Evolutionary conservation across 78 protist species (phyloP).

Genomic region (Thecamonas trahens): DNA sequence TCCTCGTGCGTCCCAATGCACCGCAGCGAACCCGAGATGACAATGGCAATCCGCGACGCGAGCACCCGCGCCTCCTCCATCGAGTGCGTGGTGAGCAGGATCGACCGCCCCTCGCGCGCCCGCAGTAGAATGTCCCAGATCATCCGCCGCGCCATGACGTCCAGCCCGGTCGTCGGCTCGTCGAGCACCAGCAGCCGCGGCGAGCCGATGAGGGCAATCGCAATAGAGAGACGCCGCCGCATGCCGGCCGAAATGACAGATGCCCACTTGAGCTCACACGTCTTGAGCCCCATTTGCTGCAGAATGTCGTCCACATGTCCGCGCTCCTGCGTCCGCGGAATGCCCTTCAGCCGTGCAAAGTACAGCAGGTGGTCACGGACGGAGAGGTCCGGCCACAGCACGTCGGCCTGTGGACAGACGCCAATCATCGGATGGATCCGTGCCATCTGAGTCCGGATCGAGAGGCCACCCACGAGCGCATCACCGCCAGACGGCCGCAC

Average conservation of each 20-base stretch:
- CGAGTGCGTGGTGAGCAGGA: slow-evolving; percentile 65
- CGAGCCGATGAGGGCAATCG: no score
- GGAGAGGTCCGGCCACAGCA: neutral
- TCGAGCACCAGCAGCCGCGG: slow-evolving; percentile 21
- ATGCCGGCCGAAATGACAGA: no score
- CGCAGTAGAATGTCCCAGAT: slow-evolving; percentile 49
- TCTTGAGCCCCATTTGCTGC: no score
- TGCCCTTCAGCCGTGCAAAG: neutral
- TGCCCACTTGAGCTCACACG: no score
- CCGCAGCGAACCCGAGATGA: slow-evolving; percentile 45
- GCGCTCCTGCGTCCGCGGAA: neutral
- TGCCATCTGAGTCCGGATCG: neutral
- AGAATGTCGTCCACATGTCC: no score
- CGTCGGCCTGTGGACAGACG: slow-evolving; percentile 5
- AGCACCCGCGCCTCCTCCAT: slow-evolving; percentile 87
- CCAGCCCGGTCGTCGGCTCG: slow-evolving; percentile 65
- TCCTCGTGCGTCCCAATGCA: slow-evolving; percentile 58
- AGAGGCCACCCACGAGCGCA: neutral
- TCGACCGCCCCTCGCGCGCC: slow-evolving; percentile 21
- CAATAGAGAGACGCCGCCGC: no score
- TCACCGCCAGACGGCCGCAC: neutral
- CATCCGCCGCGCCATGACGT: slow-evolving; percentile 33
- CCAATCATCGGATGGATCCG: neutral
- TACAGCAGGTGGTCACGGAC: neutral
- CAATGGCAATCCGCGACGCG: slow-evolving; percentile 67